These are phyloP conservation scores for Amanita subjunquillea DNA, from an alignment of 768 basidiomycete genomes.

Conservation along the genomic window DNA sequence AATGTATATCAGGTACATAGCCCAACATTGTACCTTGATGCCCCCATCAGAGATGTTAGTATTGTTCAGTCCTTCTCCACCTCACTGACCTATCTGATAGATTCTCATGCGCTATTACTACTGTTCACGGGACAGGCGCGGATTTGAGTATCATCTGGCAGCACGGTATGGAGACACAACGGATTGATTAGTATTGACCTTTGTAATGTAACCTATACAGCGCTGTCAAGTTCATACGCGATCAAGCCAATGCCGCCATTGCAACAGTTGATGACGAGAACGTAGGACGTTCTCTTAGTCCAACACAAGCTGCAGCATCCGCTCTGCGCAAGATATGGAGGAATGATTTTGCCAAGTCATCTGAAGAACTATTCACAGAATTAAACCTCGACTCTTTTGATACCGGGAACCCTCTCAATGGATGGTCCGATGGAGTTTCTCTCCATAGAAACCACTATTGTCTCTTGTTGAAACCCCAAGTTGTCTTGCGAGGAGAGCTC, in stretches of 20 bases:
- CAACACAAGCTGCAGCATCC: slow-evolving; percentile 58
- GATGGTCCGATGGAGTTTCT: slow-evolving; percentile 66
- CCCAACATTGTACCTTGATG: slow-evolving; percentile 71
- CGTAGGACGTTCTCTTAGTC: slow-evolving; percentile 23
- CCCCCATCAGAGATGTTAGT: slow-evolving; percentile 69
- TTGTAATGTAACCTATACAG: slow-evolving; percentile 21
- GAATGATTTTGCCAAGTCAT: slow-evolving; percentile 39
- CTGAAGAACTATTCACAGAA: slow-evolving; percentile 26
- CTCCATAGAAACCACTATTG: slow-evolving; percentile 68
- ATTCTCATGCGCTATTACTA: slow-evolving; percentile 86
- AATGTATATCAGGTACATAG: slow-evolving; percentile 89
- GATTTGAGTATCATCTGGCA: slow-evolving; percentile 84
- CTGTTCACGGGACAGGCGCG: slow-evolving; percentile 62
- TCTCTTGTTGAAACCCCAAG: slow-evolving; percentile 85
- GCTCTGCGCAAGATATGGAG: slow-evolving; percentile 56
- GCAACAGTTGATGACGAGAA: slow-evolving; percentile 16
- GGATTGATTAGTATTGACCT: background rate
- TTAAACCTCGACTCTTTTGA: slow-evolving; percentile 19
- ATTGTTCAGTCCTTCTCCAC: background rate
- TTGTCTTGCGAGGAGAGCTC: slow-evolving; percentile 60
- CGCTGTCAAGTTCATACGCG: slow-evolving; percentile 80
- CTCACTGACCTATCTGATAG: slow-evolving; percentile 25
- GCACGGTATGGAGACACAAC: slow-evolving; percentile 44
- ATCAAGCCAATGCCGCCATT: slow-evolving; percentile 54
- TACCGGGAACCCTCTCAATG: slow-evolving; percentile 48